A percentile compares a stretch with the other conserved stretches of the same genome.
These are phyloP conservation scores for Diaporthe vexans DNA, from an alignment of 2,329 filamentous ascomycete genomes.

Conservation along the genomic window DNA sequence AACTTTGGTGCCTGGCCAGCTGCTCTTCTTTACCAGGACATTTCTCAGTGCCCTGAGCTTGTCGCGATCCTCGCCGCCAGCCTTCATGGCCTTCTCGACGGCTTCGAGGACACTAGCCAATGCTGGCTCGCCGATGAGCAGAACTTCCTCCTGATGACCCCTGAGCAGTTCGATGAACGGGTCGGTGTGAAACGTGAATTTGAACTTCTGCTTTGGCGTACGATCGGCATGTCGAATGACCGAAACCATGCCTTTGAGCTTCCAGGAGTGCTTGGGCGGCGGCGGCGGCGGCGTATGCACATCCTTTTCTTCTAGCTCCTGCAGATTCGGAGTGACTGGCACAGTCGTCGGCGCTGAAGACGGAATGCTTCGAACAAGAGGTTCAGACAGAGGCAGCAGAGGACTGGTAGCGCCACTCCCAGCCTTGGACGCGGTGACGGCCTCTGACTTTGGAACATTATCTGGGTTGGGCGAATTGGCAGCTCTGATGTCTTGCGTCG, in stretches of 20 bases:
- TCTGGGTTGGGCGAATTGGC: constrained; percentile 26
- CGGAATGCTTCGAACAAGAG: constrained; percentile 49
- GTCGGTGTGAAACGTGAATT: constrained; percentile 97
- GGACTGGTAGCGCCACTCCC: constrained; percentile 46
- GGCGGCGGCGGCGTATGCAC: constrained; percentile 73
- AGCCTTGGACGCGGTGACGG: constrained; percentile 43
- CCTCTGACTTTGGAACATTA: constrained; percentile 49
- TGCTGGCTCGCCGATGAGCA: constrained; percentile 92
- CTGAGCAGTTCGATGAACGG: constrained; percentile 96
- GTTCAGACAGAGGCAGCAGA: constrained; percentile 43
- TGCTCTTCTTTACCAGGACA: constrained; percentile 91
- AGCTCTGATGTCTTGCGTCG: constrained; percentile 34
- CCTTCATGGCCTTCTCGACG: constrained; percentile 82
- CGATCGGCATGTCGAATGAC: constrained; percentile 97
- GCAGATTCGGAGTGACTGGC: constrained; percentile 55
- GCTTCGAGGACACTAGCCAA: constrained; percentile 90
- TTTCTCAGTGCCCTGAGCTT: constrained; percentile 91
- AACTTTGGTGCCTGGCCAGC: constrained; percentile 96
- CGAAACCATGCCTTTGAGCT: constrained; percentile 96
- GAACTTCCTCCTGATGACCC: constrained; percentile 95
- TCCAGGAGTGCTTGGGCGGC: constrained; percentile 93
- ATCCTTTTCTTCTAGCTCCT: constrained; percentile 51
- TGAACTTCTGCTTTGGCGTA: constrained; percentile 99
- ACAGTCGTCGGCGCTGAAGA: constrained; percentile 56
- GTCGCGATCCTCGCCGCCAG: constrained; percentile 84